phyloP scores from a whole-genome alignment of 768 basidiomycete species.

The Lactarius evosmus region DNA sequence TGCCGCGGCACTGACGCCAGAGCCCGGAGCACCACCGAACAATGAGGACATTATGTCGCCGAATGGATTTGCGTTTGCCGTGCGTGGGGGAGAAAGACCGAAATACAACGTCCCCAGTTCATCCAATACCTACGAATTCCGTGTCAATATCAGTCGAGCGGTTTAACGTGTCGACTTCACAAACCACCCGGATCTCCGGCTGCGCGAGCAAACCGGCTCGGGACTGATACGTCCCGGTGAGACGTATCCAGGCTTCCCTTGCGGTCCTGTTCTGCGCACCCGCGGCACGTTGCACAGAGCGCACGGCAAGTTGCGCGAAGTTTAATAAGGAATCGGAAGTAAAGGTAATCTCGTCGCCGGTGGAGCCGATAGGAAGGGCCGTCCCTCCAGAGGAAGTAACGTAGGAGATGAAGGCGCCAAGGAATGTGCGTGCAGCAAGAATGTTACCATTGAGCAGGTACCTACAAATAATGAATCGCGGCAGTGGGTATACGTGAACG shows the following conservation, averaged over 20 bases:
- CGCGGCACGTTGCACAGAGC: conserved; percentile 84
- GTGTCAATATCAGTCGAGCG: not conserved
- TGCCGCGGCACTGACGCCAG: not conserved
- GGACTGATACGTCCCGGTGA: conserved; percentile 82
- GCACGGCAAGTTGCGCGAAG: conserved; percentile 84
- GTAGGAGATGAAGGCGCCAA: conserved; percentile 70
- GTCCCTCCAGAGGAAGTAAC: conserved; percentile 47
- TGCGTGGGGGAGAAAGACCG: conserved; percentile 75
- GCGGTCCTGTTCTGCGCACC: conserved; percentile 73
- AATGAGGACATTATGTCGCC: conserved; percentile 87
- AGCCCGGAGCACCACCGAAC: conserved; percentile 61
- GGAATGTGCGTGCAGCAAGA: conserved; percentile 90
- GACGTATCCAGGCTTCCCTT: conserved; percentile 79
- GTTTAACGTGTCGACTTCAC: not conserved
- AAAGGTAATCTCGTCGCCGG: conserved; percentile 57
- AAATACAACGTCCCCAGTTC: conserved; percentile 80
- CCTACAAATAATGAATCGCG: conserved; percentile 37
- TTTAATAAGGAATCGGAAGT: conserved; percentile 78
- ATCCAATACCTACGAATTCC: conserved; percentile 48
- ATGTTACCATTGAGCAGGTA: conserved; percentile 86
- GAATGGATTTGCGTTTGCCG: conserved; percentile 71
- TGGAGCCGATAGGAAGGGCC: conserved; percentile 40
- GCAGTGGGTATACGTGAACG: conserved; percentile 4
- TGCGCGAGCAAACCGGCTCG: conserved; percentile 58
- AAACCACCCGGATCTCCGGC: conserved; percentile 50